Base-by-base conservation (phyloP, 1,284 basidiomycete genomes). In the Takashimella tepidaria region DNA sequence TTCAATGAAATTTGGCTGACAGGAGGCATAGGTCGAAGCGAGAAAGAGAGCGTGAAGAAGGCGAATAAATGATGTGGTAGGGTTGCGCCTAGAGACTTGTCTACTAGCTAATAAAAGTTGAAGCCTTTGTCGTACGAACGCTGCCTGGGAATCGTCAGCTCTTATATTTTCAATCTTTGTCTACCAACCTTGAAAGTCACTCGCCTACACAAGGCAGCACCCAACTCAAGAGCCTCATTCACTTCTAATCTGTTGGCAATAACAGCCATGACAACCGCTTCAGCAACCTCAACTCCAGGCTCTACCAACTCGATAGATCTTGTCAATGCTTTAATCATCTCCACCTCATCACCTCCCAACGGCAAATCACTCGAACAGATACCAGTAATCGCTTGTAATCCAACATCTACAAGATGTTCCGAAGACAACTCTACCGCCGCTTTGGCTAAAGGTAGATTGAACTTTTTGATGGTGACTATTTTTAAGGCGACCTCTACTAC, bases 1-100 rank as follows among this genome's bases (percentile, higher is more conserved):
- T 50, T 87, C 83, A 47, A 93, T 75, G 60, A 92, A 88, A 8
- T 83, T 85, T 1, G 85, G 80, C 67, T 92, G 90, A 64, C 88
- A 90, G 1, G 90, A 86, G 61, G 89, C 89, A 19, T 79, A 76
- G 0, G 89, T 86, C 64, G 90, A 84, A 12, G 85, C 79, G 52
- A 81, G 71, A 77, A 92, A 93, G 3, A 93, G 78, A 1, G 75
- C 72, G 51, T 83, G 79, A 1, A 92, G 72, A 0, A 89, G 72
- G 37, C 76, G 65, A 24, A 85, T 73, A 37, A 88, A 71, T 2
- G 78, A 47, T 74, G 81, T 75, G 85, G 86, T 13, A 85, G 66
- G 54, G 80, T 55, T 53, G 19, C 58, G 59, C 13, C 51, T 42
- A 13, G 47, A 47, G 49, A 53, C 51, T 23, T 45, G 26, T 31